Base-by-base conservation (phyloP, 2,329 filamentous ascomycete species). In the Tolypocladium ovalisporum region DNA sequence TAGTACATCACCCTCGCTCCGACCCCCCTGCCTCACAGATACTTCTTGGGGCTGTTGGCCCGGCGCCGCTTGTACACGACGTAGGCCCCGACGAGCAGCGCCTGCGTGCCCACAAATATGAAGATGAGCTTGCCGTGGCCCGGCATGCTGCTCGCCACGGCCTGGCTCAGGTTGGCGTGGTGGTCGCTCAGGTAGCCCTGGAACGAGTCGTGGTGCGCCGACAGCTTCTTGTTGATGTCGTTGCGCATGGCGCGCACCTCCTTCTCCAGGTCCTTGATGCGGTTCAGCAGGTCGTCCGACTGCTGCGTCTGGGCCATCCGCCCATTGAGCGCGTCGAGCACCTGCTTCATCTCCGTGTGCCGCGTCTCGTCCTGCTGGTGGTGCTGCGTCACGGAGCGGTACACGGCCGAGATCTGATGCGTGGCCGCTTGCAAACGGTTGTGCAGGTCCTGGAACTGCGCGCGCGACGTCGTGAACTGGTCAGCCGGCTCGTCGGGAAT, bases 21-120 rank as follows among this genome's bases (percentile, higher is more conserved):
- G n/a, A n/a, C n/a, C n/a, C n/a, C n/a, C n/a, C n/a, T n/a, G n/a
- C 12, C 56, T 67, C 77, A 96, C 69, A 96, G 75, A 72, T 91
- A 97, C 76, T 97, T 97, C 80, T 96, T 96, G n/a, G 90, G 90
- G 71, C 85, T 83, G 62, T 79, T 84, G 42, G 82, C 79, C 73
- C 87, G 83, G 67, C 87, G 85, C 65, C 85, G 82, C 81, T 96
- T 96, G 75, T 96, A 96, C 59, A 86, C 69, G 40, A 90, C 71
- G 68, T 92, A 96, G 1, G 79, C 81, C 2, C 73, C 83, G 0
- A 83, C 83, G 36, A 95, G 76, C 62, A 90, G 69, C 54, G 89
- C 68, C 73, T 97, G 91, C 61, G 89, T 84, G 22, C 81, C 85
- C 57, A 96, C 76, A 58, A 96, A 80, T 59, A 91, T 75, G 65